Evolutionary conservation across 768 basidiomycete species (phyloP), one percentile per base, ranked within the genome.

Genomic region (Amanita jacksonii): DNA sequence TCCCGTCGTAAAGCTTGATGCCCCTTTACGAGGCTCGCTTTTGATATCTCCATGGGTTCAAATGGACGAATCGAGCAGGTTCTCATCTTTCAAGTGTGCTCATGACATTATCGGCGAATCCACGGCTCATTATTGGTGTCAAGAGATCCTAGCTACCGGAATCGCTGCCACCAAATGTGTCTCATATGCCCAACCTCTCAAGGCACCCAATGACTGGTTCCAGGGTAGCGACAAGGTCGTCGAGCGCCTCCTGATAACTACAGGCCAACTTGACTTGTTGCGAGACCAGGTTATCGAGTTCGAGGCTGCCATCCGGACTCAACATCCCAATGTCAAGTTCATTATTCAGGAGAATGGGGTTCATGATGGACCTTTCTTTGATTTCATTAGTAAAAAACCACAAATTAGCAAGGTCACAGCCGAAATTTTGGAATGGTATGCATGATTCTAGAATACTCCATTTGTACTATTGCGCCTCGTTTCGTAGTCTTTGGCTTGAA

Each of bases 1-100:
- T 8, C 58, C 60, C 2, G 50, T 46, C 20, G 27, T 65, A 13
- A 37, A 47, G 2, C 51, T 62, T 10, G 31, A 50, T 8, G 34
- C 44, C 5, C 54, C 58, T 8, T 41, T 69, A 19, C 51, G 58
- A 22, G 62, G 63, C 2, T 57, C 54, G 3, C 64, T 57, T 43
- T 51, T 68, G 43, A 61, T 69, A 50, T 70, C 69, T 8, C 66
- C 67, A 12, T 70, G 68, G 68, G 53, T 57, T 5, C 50, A 49
- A 33, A 52, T 66, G 50, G 24, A 55, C 48, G 40, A 55, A 52
- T 32, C 54, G 45, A 33, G 52, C 32, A 16, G 50, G 49, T 27
- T 38, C 24, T 16, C 50, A 45, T 23, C 46, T 48, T 43, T 31
- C 44, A 43, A 25, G 38, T 38, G 47, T 4, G 37, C 49, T 4